Base-by-base conservation (phyloP, 345 rosid species). In the Eutrema japonicum region DNA sequence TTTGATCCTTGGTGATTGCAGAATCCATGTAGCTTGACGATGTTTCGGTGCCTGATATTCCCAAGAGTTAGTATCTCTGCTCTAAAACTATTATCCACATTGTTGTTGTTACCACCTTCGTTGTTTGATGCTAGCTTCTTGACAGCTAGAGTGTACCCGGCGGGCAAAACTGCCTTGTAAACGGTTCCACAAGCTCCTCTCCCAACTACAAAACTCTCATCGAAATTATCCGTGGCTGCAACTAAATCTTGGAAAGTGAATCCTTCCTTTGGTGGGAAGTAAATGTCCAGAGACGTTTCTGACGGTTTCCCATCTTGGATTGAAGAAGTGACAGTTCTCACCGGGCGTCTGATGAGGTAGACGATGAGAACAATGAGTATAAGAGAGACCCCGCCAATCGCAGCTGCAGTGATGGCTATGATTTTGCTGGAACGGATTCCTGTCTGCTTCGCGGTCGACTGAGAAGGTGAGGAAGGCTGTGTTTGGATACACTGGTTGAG, bases 141-240 rank as follows among this genome's bases (percentile, higher is more conserved):
- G 49, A 93, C 92, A 7, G 98, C 98, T 50, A 93, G 77, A 6
- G 76, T 81, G 32, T 75, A 80, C 22, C 96, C 96, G 7, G 78
- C 69, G 1, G 80, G 90, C 75, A 93, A 42, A 68, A 79, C 85
- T 3, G 97, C 98, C 67, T 85, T 87, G 66, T 89, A 93, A 3
- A 93, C 98, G 0, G 89, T 87, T 67, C 98, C 98, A 52, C 95
- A 89, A 60, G 92, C 98, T 78, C 97, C 98, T 72, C 88, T 88
- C 27, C 98, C 98, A 37, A 93, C 78, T 3, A 82, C 72, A 27
- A 84, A 93, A 76, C 91, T 79, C 30, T 91, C 97, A 61, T 83
- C 81, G 46, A 93, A 93, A 70, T 88, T 83, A 10, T 85, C 80
- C 4, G 98, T 93, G 50, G 92, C 94, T 38, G 40, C 78, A 76